A percentile compares a stretch with the other conserved stretches of the same genome.
Evolutionary conservation across 2,329 filamentous ascomycete species (phyloP).

Genomic region (Xylariaceae sp.): DNA sequence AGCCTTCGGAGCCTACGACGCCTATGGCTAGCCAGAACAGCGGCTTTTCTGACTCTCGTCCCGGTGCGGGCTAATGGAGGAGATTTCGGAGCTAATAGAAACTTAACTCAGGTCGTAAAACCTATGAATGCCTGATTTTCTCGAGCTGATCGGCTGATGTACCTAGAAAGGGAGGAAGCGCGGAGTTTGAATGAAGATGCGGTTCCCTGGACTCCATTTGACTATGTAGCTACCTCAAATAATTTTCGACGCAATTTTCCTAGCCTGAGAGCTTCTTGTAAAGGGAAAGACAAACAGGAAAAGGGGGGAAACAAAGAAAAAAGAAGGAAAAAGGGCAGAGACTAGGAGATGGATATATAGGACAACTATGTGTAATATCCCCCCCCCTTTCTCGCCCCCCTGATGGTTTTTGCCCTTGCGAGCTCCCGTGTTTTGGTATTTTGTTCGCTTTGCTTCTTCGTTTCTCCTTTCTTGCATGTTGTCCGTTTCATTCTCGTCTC

Average conservation of each 20-base stretch:
- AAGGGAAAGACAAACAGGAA: not conserved
- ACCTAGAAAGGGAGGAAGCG: no score
- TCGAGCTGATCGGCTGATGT: no score
- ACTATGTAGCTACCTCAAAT: not conserved
- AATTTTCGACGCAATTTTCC: not conserved
- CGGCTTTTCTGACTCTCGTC: no score
- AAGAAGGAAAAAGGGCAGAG: not conserved
- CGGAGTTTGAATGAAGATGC: no score
- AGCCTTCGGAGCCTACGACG: not conserved
- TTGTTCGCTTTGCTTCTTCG: not conserved
- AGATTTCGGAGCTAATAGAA: no score
- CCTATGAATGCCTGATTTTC: no score
- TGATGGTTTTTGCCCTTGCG: conserved; percentile 19
- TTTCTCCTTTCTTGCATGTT: conserved; percentile 1
- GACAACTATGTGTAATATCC: not conserved
- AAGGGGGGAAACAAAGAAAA: not conserved
- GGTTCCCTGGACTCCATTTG: no score
- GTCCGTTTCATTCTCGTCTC: not conserved
- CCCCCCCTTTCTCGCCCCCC: not conserved
- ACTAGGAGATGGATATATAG: conserved; percentile 3
- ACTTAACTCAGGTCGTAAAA: no score
- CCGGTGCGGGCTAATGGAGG: no score
- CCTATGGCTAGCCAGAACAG: not conserved
- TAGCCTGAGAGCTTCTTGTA: not conserved
- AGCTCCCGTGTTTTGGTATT: conserved; percentile 5